Evolutionary conservation across 2,329 filamentous ascomycete genomes (phyloP).

Genomic region (Fusarium avenaceum): DNA sequence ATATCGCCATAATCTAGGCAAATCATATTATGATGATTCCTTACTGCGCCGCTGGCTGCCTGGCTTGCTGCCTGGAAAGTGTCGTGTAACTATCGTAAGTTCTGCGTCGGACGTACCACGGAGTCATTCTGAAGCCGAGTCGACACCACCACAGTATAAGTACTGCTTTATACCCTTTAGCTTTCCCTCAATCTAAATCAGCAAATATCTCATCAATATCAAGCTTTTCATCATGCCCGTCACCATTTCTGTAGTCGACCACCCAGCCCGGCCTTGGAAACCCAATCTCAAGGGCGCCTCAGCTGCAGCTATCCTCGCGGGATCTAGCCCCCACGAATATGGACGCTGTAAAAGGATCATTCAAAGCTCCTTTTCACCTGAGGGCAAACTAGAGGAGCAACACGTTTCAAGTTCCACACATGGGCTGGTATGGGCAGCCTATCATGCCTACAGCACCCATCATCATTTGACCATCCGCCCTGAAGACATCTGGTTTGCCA

Average conservation of each 20-base stretch:
- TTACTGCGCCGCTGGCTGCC: no score
- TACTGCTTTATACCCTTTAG: no score
- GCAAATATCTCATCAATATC: not conserved
- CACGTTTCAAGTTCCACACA: rapidly evolving
- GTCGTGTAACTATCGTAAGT: no score
- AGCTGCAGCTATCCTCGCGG: not conserved
- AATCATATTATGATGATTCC: no score
- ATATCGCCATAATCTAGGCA: no score
- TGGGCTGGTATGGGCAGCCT: constrained; percentile 1
- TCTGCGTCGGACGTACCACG: no score
- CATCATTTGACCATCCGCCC: constrained; percentile 63
- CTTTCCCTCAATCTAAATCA: not conserved
- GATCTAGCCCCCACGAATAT: not conserved
- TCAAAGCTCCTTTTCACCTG: not conserved
- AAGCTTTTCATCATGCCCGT: not conserved
- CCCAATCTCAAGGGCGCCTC: not conserved
- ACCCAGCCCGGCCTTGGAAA: not conserved
- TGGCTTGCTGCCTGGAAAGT: no score
- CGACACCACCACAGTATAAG: no score
- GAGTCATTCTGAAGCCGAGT: no score
- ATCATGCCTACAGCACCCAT: constrained; percentile 58
- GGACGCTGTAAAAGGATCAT: not conserved
- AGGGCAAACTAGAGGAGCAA: not conserved
- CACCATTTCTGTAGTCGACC: not conserved
- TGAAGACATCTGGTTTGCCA: constrained; percentile 67